Evolutionary conservation across 208 protist genomes (phyloP), one percentile per base, ranked within the genome.

Genomic region (Wallacemonas sp.): DNA sequence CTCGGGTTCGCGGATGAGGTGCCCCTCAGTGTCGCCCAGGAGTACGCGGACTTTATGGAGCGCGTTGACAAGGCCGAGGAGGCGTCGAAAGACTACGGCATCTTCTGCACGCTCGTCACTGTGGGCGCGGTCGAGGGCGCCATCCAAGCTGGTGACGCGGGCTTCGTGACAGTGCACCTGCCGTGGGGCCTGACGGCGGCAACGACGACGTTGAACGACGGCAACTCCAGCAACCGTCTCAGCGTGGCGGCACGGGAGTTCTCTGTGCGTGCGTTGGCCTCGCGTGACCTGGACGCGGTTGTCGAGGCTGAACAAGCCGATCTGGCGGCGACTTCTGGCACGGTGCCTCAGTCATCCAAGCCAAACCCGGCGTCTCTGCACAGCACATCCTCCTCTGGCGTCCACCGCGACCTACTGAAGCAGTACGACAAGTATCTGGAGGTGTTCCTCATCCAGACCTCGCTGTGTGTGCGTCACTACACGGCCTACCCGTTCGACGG

Each of bases 401-500:
- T 21, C 29, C 26, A 43, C 34, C 2, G 14, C 23, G 30, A 33
- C 5, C 29, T 57, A 21, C 57, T 1, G 49, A 8, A 27, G 9
- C 41, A 62, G 1, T 17, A 27, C 30, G 75, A 65, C 21, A 61
- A 75, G 30, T 83, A 78, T 60, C 36, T 88, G 1, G 91, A 96
- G 62, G 85, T 92, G 27, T 78, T 92, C 56, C 79, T 80, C 39
- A 12, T 92, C 23, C 81, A 80, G 62, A 89, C 87, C 12, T 83
- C 85, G 3, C 32, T 94, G 8, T 88, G 79, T 26, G 23, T 89
- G 73, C 78, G 82, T 3, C 78, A 92, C 41, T 90, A 83, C 66
- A 78, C 80, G 11, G 87, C 87, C 0, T 94, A 90, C 68, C 88
- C 88, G 0, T 93, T 93, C 38, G 86, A 96, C 49, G 81, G 85